A percentile compares a stretch with the other conserved stretches of the same genome.
These are phyloP conservation scores for Acanthamoeba culbertsoni DNA, from an alignment of 208 protist species.

Conservation along the genomic window DNA sequence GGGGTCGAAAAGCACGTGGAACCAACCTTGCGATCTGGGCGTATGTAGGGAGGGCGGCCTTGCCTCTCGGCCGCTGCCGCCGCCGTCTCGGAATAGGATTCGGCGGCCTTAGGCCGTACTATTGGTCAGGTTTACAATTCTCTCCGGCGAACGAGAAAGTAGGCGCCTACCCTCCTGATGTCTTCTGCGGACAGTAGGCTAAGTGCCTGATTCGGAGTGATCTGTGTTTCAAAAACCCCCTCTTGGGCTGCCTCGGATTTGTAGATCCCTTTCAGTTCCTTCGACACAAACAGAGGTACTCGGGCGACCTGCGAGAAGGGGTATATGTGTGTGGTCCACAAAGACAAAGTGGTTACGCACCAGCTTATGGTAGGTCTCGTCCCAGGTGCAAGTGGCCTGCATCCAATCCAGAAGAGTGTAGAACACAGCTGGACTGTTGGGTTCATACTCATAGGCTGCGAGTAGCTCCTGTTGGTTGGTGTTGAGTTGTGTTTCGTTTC, in stretches of 20 bases:
- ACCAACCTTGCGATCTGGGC: no score
- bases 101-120: no score
- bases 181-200: no score
- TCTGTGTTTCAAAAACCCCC: neutral
- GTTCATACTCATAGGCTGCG: neutral
- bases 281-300: neutral
- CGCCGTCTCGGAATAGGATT: neutral
- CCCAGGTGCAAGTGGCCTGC: neutral
- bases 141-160: no score
- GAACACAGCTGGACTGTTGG: neutral
- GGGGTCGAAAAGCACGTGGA: neutral
- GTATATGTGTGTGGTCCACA: neutral
- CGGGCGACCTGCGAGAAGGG: neutral
- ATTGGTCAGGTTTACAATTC: no score
- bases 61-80: neutral
- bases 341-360: neutral
- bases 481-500: no score
- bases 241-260: neutral
- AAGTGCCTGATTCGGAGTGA: neutral
- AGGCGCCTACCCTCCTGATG: no score
- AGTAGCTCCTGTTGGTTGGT: neutral
- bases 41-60: neutral
- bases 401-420: neutral
- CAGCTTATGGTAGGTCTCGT: neutral
- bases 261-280: neutral